Base-by-base conservation (phyloP, 768 basidiomycete species). In the Rhodotorula graminis region DNA sequence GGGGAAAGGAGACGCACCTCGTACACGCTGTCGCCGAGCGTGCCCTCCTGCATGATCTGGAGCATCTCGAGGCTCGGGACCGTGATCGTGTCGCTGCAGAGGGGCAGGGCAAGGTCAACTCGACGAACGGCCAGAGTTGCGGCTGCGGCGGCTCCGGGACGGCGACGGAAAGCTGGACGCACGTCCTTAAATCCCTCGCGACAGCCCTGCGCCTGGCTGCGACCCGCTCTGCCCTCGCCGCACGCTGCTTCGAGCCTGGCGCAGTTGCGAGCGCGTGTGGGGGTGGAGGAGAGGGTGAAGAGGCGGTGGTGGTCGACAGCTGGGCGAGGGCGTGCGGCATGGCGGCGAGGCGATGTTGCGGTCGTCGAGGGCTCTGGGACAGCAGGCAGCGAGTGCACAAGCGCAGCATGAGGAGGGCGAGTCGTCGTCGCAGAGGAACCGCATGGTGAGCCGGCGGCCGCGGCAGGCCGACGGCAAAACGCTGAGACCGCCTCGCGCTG, bases 1-100 rank as follows among this genome's bases (percentile, higher is more conserved):
- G 37, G 37, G n/a, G n/a, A n/a, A n/a, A n/a, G n/a, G 9, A 37
- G 23, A 49, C 69, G 64, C 50, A 76, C 75, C 0, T 44, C 52
- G 37, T 78, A 78, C 9, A 77, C 75, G 50, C 75, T 73, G 70
- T 79, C 78, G 3, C 79, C 79, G 27, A 75, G 55, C 29, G 69
- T 70, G 25, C 78, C 77, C 15, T 66, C 37, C 44, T 57, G 61
- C 71, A 78, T 77, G 44, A 71, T 16, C 37, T 62, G 61, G 64
- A 74, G 63, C 77, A 77, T 75, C 52, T 71, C 73, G 21, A 70
- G 73, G 8, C 69, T 73, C 0, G 76, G 79, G 31, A 77, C 71
- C 12, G 78, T 79, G 58, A 79, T 74, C 25, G 78, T 79, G 67
- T 79, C 79, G 18, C 76, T 76, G 63, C 40, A 14, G 40, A 11